phyloP scores from a whole-genome alignment of 345 rosid species.

The Eutrema yunnanense region DNA sequence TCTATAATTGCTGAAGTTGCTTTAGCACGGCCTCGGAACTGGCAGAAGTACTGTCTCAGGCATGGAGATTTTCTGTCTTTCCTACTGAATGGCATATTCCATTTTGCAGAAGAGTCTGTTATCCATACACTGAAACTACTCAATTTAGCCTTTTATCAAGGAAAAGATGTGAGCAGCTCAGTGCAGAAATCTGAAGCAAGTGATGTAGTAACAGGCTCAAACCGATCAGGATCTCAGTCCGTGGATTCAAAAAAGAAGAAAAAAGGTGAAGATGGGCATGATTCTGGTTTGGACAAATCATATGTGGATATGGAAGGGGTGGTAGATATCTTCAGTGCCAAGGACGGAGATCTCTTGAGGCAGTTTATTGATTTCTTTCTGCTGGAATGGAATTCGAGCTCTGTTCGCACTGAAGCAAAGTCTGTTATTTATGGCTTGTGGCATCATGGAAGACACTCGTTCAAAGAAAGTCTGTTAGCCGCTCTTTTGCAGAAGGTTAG shows the following conservation, averaged over 20 bases:
- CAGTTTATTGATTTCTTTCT: conserved; percentile 90
- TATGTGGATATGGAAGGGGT: conserved; percentile 87
- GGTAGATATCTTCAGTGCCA: conserved; percentile 66
- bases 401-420: conserved; percentile 92
- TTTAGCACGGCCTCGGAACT: conserved; percentile 87
- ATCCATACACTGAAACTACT: conserved; percentile 83
- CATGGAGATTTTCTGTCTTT: conserved; percentile 80
- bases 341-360: conserved; percentile 65
- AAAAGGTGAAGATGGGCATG: conserved; percentile 83
- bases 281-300: conserved; percentile 72
- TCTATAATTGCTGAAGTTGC: conserved; percentile 94
- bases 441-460: conserved; percentile 83
- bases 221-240: conserved; percentile 57
- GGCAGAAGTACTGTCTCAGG: conserved; percentile 96
- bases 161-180: conserved; percentile 67
- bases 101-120: conserved; percentile 91
- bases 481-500: conserved; percentile 66
- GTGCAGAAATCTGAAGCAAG: conserved; percentile 63
- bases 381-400: conserved; percentile 92
- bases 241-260: conserved; percentile 88
- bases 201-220: conserved; percentile 54
- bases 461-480: conserved; percentile 71
- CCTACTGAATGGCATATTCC: conserved; percentile 67
- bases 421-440: conserved; percentile 86
- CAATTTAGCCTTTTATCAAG: conserved; percentile 82